Evolutionary conservation across 2,329 filamentous ascomycete species (phyloP), one percentile per base, ranked within the genome.

Genomic region (Paecilomyces sp.): DNA sequence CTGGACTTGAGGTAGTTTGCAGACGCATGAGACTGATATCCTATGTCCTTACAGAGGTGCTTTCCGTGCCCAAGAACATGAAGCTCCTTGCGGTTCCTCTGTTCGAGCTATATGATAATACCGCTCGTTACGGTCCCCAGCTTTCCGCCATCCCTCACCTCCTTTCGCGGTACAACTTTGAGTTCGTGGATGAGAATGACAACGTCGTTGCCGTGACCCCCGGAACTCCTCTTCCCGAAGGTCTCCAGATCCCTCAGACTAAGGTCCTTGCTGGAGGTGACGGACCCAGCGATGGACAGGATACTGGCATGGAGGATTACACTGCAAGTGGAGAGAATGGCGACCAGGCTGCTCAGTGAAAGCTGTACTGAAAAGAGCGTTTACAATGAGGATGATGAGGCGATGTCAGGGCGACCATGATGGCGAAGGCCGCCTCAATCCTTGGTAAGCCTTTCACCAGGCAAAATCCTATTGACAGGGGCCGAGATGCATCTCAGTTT

Each of bases 21-120:
- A 30, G 56, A 3, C 22, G 22, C n/a, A 31, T 34, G 41, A 18
- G 31, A 34, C 52, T 55, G 50, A 54, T 13, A 50, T 55, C n/a
- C 31, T 53, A 9, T 11, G 11, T 55, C 13, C 24, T n/a, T 31
- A 8, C 73, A 96, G 92, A 97, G 79, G 90, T 97, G 13, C 83
- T 99, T 52, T 95, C 90, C 70, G 94, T 99, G 8, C 94, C 94
- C 0, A 99, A 99, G 80, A 99, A 99, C 78, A 97, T 99, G 94
- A 99, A 99, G 75, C 86, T 99, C 25, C 88, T 99, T 50, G 94
- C 94, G 1, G 94, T 99, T 1, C 94, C 94, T 0, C 83, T 99
- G 0, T 97, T 97, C 77, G 94, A 99, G 78, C 86, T 99, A 47
- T 99, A 99, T 80, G 94, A 99, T 71, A 99, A 99, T 76, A 96